Conservation (phyloP, 306 rosid genomes). For the Cucurbita pepo region DNA sequence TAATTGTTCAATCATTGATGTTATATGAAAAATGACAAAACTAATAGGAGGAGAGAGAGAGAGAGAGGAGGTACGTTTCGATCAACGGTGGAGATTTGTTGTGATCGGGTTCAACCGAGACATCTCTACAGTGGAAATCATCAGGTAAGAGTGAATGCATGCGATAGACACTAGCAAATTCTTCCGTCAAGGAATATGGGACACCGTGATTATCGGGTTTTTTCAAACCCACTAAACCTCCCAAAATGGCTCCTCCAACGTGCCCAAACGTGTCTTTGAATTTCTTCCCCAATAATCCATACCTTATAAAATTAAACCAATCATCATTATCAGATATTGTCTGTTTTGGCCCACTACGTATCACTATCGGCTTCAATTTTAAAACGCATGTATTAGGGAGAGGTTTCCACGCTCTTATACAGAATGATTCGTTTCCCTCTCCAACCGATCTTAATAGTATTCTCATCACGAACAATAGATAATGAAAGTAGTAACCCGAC, state of each 20-base stretch:
- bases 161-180: slow-evolving; percentile 57
- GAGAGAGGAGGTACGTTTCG: slow-evolving; percentile 16
- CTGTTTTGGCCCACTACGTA: too few relatives aligned
- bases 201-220: slow-evolving; percentile 57
- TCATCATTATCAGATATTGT: too few relatives aligned
- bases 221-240: slow-evolving; percentile 53
- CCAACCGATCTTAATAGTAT: too few relatives aligned
- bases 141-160: slow-evolving; percentile 62
- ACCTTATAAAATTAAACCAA: slow-evolving; percentile 17
- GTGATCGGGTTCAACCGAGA: slow-evolving; percentile 12
- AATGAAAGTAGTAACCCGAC: too few relatives aligned
- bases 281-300: slow-evolving; percentile 60
- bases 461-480: too few relatives aligned
- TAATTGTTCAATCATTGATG: too few relatives aligned
- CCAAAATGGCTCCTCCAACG: slow-evolving; percentile 31
- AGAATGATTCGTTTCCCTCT: too few relatives aligned
- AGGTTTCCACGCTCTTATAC: too few relatives aligned
- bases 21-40: not conserved
- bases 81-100: slow-evolving; percentile 27
- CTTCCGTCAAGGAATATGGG: slow-evolving; percentile 64
- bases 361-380: too few relatives aligned
- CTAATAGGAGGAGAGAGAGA: not conserved
- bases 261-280: slow-evolving; percentile 50
- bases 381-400: too few relatives aligned
- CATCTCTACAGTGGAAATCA: slow-evolving; percentile 27